Evolutionary conservation across 768 basidiomycete genomes (phyloP).

Genomic region (Astraeus odoratus): DNA sequence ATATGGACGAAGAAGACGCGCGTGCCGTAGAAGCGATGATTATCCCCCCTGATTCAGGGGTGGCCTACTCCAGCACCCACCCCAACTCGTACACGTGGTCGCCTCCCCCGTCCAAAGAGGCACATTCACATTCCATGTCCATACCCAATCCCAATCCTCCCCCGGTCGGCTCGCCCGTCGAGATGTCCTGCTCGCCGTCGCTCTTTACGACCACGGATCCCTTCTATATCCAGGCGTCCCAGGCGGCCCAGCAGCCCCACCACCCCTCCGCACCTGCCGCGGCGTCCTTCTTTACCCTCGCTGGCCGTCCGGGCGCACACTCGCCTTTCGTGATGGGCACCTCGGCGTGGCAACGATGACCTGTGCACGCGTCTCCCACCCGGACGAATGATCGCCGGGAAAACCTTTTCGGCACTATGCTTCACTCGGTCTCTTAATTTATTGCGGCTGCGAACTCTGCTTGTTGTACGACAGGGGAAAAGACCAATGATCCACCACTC

Average conservation of each 20-base stretch:
- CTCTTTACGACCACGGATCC: conserved; percentile 42
- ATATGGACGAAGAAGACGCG: conserved; percentile 34
- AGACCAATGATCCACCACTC: not conserved
- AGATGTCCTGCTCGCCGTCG: conserved; percentile 14
- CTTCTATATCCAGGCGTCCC: conserved; percentile 41
- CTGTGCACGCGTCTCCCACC: not conserved
- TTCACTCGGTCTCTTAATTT: not conserved
- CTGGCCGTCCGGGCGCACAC: conserved; percentile 31
- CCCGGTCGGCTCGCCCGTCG: no score
- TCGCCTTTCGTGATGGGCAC: conserved; percentile 33
- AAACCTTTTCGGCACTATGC: not conserved
- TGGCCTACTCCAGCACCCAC: not conserved
- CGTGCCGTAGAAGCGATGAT: conserved; percentile 41
- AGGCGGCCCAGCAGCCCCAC: conserved; percentile 28
- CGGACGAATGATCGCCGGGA: not conserved
- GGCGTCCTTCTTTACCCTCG: conserved; percentile 31
- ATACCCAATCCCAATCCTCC: conserved; percentile 9
- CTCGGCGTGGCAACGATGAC: conserved; percentile 19
- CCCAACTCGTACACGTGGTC: conserved; percentile 20
- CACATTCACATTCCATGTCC: conserved; percentile 18
- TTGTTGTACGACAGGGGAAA: not conserved
- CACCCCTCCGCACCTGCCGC: not conserved
- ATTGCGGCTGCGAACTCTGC: not conserved
- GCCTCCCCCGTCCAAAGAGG: conserved; percentile 15
- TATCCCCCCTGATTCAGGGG: conserved; percentile 19